Evolutionary conservation across 2,329 filamentous ascomycete species (phyloP).

Genomic region (Leptographium lundbergii): DNA sequence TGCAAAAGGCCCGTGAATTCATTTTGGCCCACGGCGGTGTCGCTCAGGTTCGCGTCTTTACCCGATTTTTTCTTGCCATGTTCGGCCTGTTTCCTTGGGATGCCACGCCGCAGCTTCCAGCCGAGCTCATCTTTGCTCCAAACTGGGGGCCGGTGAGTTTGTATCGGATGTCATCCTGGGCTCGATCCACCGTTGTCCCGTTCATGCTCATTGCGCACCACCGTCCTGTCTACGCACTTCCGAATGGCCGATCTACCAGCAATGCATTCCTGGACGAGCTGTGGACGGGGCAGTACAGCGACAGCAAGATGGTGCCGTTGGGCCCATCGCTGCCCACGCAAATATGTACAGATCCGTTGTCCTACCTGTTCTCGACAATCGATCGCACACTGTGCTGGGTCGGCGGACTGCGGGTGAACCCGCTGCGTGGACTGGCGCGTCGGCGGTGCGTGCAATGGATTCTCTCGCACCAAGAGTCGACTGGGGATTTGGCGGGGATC

Average conservation of each 20-base stretch:
- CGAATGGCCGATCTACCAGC: slow-evolving; percentile 12
- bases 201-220: slow-evolving; percentile 17
- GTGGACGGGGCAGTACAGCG: slow-evolving; percentile 14
- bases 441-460: slow-evolving; percentile 17
- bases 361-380: background rate
- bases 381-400: slow-evolving; percentile 8
- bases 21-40: slow-evolving; percentile 17
- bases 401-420: slow-evolving; percentile 7
- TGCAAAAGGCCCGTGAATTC: slow-evolving; percentile 15
- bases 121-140: slow-evolving; percentile 21
- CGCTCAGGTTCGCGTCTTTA: slow-evolving; percentile 17
- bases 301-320: slow-evolving; percentile 3
- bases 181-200: slow-evolving; percentile 14
- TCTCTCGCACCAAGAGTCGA: slow-evolving; percentile 16
- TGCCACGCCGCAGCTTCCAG: slow-evolving; percentile 19
- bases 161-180: slow-evolving; percentile 18
- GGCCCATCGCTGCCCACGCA: background rate
- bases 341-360: background rate
- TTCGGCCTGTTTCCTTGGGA: slow-evolving; percentile 23
- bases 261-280: slow-evolving; percentile 21
- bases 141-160: slow-evolving; percentile 17
- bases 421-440: slow-evolving; percentile 10
- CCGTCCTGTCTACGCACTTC: slow-evolving; percentile 17
- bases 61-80: slow-evolving; percentile 8
- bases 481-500: slow-evolving; percentile 17